phyloP scores from a whole-genome alignment of 2,329 filamentous ascomycete genomes.

The Aspergillus japonicus region DNA sequence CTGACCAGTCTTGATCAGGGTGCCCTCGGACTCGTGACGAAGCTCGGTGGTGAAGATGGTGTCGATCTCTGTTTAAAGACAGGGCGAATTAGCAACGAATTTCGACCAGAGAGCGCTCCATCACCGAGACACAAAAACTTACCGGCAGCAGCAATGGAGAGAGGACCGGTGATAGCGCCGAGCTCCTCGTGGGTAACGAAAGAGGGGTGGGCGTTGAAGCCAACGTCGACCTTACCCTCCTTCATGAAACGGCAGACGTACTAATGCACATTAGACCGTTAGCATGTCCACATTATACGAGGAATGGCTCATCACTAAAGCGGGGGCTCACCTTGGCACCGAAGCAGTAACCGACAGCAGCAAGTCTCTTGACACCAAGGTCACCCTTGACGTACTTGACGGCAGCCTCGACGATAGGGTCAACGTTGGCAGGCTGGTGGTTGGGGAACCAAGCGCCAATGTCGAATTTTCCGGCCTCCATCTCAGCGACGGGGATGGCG shows the following conservation, averaged over 20 bases:
- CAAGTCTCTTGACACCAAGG: constrained; percentile 59
- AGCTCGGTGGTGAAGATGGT: constrained; percentile 63
- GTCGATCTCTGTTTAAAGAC: constrained; percentile 54
- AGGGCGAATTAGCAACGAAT: constrained; percentile 7
- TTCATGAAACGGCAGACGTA: constrained; percentile 69
- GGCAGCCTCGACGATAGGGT: constrained; percentile 53
- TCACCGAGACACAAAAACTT: constrained; percentile 19
- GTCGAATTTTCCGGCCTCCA: constrained; percentile 48
- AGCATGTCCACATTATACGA: not conserved
- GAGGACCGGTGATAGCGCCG: constrained; percentile 61
- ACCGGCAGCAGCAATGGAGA: constrained; percentile 63
- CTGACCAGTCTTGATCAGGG: constrained; percentile 55
- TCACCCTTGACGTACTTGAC: constrained; percentile 59
- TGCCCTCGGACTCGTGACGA: constrained; percentile 64
- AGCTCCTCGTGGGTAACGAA: constrained; percentile 70
- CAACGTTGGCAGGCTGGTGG: constrained; percentile 51
- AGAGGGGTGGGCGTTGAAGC: constrained; percentile 73
- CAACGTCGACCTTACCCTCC: constrained; percentile 64
- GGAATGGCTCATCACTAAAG: not conserved
- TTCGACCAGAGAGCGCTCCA: not conserved
- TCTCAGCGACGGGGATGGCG: constrained; percentile 54
- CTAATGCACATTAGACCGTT: constrained; percentile 35
- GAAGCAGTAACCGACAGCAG: constrained; percentile 71
- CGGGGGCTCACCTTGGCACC: constrained; percentile 60
- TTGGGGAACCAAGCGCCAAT: constrained; percentile 51